Percentiles rank a stretch among this genome's conserved stretches.
phyloP scores from a whole-genome alignment of 2,329 filamentous ascomycete genomes.

The Ophidiomyces ophidiicola region DNA sequence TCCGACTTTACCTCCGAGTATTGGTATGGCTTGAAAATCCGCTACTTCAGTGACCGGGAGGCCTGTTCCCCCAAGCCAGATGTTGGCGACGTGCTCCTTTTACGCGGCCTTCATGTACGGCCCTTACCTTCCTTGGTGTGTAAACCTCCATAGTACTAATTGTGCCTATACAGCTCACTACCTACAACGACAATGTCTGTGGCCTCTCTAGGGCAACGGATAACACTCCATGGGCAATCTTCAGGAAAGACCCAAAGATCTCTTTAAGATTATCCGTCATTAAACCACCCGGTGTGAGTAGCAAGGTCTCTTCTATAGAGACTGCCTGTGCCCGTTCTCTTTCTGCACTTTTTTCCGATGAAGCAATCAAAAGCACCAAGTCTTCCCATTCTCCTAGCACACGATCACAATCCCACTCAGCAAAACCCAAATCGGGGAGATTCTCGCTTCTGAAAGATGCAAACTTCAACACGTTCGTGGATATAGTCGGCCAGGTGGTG shows the following conservation, averaged over 20 bases:
- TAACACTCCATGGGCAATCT: constrained; percentile 2
- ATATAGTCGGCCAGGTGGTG: constrained; percentile 62
- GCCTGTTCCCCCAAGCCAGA: constrained; percentile 34
- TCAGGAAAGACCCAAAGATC: background rate
- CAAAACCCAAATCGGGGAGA: constrained; percentile 31
- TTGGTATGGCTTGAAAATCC: constrained; percentile 39
- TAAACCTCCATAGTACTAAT: constrained; percentile 6
- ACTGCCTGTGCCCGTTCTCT: constrained; percentile 3
- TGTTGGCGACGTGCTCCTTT: constrained; percentile 52
- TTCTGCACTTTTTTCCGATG: background rate
- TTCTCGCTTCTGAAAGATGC: constrained; percentile 56
- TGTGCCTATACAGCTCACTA: constrained; percentile 2
- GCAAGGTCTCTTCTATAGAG: background rate
- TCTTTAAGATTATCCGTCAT: background rate
- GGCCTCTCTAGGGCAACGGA: background rate
- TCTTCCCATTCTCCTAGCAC: background rate
- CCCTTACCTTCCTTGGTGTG: background rate
- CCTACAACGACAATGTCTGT: background rate
- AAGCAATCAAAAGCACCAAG: background rate
- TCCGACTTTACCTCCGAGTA: constrained; percentile 34
- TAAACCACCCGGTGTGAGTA: background rate
- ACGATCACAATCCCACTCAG: background rate
- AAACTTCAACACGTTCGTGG: constrained; percentile 44
- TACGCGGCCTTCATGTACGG: constrained; percentile 47
- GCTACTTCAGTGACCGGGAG: constrained; percentile 47